Base-by-base conservation (phyloP, 176 grass and related monocot genomes). In the Oryza australiensis region DNA sequence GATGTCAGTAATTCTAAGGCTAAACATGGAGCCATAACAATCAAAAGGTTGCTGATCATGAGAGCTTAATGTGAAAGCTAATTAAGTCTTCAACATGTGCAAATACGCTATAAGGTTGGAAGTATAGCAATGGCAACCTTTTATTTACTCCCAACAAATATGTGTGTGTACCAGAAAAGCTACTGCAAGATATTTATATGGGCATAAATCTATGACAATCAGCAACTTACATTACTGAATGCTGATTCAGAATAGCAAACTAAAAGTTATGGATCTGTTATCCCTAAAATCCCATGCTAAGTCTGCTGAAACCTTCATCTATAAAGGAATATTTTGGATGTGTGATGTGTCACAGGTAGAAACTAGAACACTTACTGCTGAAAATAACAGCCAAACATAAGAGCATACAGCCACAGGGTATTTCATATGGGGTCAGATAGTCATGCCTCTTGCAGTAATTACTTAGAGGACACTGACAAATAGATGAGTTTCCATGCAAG, bases 281-380 rank as follows among this genome's bases (percentile, higher is more conserved):
- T 75, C 14, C 60, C 60, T 74, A 83, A 83, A 62, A 41, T 35
- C 60, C 23, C 32, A 12, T 65, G 70, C 22, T 34, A 83, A 34
- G 4, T 64, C 38, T 34, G 14, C 28, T 22, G 30, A 37, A 74
- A 65, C 59, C 22, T 72, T 64, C 73, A 63, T 63, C 12, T 28
- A 46, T 28, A 46, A 63, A 46, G 12, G 20, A 45, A 45, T 38
- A 66, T 51, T 74, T 82, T 64, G 69, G 69, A 63, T 73, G 55
- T 37, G 55, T 64, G 69, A 63, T 73, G 55, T 37, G 55, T 64
- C 13, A n/a, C 48, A 18, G 41, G 35, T 73, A 5, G 45, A 2
- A 81, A 41, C 13, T 26, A 48, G 38, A 27, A 48, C 80, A 48
- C 34, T 70, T 80, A 26, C 32, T 70, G 69, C 24, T 0, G 27